phyloP scores from a whole-genome alignment of 163 green algal genomes.

The Smithsoniella earleae region DNA sequence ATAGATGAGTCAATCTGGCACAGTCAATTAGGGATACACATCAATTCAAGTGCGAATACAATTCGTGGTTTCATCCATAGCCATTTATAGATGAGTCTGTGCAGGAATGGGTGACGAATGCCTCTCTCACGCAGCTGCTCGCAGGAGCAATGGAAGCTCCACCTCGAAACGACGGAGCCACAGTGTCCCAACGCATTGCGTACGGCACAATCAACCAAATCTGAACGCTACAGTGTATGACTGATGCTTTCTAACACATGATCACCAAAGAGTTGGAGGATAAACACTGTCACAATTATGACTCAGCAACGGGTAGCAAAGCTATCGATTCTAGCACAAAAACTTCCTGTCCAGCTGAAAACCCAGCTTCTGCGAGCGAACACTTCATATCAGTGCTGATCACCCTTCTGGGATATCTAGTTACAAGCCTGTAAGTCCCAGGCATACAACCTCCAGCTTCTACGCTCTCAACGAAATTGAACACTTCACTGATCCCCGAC shows the following conservation, averaged over 20 bases:
- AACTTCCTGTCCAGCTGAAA: slow-evolving; percentile 21
- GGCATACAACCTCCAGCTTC: slow-evolving; percentile 7
- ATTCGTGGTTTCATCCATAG: no score
- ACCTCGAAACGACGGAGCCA: neutral
- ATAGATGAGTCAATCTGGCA: no score
- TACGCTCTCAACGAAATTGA: slow-evolving; percentile 23
- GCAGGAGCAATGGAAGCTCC: neutral
- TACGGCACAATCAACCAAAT: neutral
- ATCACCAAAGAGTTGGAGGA: neutral
- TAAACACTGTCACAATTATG: neutral
- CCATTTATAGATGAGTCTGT: no score
- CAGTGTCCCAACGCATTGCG: neutral
- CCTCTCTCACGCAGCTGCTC: no score
- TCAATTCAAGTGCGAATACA: no score
- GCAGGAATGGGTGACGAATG: no score
- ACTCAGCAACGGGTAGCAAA: no score
- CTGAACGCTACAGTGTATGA: neutral
- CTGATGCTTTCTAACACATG: neutral
- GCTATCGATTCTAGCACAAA: slow-evolving; percentile 8
- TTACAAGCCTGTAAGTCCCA: slow-evolving; percentile 14
- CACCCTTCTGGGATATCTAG: slow-evolving; percentile 6
- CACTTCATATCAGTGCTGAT: neutral
- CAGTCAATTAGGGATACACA: no score
- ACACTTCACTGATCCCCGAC: neutral
- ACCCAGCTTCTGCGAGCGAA: neutral